These are phyloP conservation scores for Ailanthus altissimus DNA, from an alignment of 345 rosid species.

Conservation along the genomic window DNA sequence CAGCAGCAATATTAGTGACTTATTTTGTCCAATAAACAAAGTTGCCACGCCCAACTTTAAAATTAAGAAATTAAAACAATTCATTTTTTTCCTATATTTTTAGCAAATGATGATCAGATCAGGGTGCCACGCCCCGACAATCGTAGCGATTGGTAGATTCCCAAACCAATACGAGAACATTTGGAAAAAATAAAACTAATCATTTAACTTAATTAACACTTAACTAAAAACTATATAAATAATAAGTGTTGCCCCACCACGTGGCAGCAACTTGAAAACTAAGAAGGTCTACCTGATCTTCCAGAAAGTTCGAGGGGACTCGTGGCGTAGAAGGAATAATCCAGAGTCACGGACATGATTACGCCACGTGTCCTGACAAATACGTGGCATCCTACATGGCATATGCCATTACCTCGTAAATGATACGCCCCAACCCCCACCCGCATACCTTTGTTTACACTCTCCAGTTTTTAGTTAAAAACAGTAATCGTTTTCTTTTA, in stretches of 20 bases:
- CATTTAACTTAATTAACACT: not conserved
- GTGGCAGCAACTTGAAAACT: conserved; percentile 33
- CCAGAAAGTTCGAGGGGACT: conserved; percentile 55
- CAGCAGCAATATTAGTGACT: no score
- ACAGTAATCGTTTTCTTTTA: no score
- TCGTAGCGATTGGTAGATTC: not conserved
- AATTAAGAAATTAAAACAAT: no score
- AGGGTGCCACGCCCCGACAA: not conserved
- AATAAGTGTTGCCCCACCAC: conserved; percentile 26
- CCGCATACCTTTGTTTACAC: not conserved
- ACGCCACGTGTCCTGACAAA: conserved; percentile 29
- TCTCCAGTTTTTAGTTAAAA: not conserved
- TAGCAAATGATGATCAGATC: no score
- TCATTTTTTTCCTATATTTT: no score
- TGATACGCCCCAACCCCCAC: conserved; percentile 44
- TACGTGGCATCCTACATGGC: conserved; percentile 65
- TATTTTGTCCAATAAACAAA: no score
- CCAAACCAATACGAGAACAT: not conserved
- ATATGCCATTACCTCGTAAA: conserved; percentile 31
- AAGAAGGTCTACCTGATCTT: conserved; percentile 30
- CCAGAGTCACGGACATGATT: conserved; percentile 39
- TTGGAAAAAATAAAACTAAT: not conserved
- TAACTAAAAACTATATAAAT: not conserved
- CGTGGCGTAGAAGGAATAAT: conserved; percentile 28
- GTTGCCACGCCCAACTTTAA: no score